phyloP scores from a whole-genome alignment of 768 basidiomycete genomes.

The Suillus sp. region DNA sequence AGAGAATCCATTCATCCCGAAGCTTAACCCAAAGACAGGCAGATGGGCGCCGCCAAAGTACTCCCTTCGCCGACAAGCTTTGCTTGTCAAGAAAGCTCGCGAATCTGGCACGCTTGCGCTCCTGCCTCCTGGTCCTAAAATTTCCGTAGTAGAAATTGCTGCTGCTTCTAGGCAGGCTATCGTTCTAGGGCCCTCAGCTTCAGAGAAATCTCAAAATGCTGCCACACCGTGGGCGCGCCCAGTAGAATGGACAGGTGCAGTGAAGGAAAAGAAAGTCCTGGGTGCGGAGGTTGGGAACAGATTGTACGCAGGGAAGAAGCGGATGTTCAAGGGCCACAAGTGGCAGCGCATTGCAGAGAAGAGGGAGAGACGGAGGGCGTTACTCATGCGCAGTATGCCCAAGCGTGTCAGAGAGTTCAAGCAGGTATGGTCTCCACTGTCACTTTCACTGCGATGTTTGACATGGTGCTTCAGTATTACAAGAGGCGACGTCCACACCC shows the following conservation, averaged over 20 bases:
- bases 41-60: slow-evolving; percentile 72
- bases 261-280: slow-evolving; percentile 41
- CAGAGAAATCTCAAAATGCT: not conserved
- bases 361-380: slow-evolving; percentile 47
- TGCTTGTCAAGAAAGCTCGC: slow-evolving; percentile 73
- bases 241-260: slow-evolving; percentile 45
- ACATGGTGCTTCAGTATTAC: slow-evolving; percentile 24
- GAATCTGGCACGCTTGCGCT: slow-evolving; percentile 52
- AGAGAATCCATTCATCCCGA: slow-evolving; percentile 72
- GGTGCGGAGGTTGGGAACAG: slow-evolving; percentile 61
- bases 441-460: slow-evolving; percentile 4
- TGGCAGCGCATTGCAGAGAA: slow-evolving; percentile 67
- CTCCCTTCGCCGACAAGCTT: slow-evolving; percentile 76
- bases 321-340: slow-evolving; percentile 94
- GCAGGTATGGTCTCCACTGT: slow-evolving; percentile 44
- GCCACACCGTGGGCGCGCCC: slow-evolving; percentile 25
- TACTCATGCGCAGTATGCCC: slow-evolving; percentile 71
- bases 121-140: slow-evolving; percentile 72
- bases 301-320: slow-evolving; percentile 74
- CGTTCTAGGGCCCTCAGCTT: slow-evolving; percentile 22
- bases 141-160: slow-evolving; percentile 28
- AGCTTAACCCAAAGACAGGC: slow-evolving; percentile 56
- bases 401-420: slow-evolving; percentile 68
- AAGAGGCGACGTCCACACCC: slow-evolving; percentile 53
- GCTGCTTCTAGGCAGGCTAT: slow-evolving; percentile 24